Evolutionary conservation across 225 moss, liverwort and hornwort species (phyloP).

Genomic region (Rhytidiadelphus loreus): DNA sequence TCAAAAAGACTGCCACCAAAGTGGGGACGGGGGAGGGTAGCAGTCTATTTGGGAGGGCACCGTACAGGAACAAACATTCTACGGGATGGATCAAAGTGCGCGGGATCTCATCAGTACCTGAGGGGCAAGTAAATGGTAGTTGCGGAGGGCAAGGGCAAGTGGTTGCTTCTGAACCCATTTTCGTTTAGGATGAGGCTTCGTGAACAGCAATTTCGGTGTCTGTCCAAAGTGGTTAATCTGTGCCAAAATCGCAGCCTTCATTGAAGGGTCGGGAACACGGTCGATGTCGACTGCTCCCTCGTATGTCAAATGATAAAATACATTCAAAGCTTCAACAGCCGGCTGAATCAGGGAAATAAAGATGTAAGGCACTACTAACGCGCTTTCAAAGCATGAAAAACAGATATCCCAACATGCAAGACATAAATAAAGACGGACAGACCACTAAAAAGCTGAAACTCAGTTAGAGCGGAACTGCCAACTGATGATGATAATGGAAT

Average conservation of each 20-base stretch:
- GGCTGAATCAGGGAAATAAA: slow-evolving; percentile 35
- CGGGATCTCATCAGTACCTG: slow-evolving; percentile 15
- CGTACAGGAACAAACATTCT: background rate
- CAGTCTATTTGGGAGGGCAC: too few species aligned
- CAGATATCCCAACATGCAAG: background rate
- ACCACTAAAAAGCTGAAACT: background rate
- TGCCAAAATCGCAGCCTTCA: slow-evolving; percentile 88
- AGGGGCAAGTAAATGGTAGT: slow-evolving; percentile 66
- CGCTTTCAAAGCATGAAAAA: background rate
- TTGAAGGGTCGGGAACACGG: slow-evolving; percentile 70
- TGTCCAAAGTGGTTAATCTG: slow-evolving; percentile 96
- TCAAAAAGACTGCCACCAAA: too few species aligned
- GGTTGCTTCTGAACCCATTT: slow-evolving; percentile 63
- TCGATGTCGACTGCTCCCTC: slow-evolving; percentile 94
- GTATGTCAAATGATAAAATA: slow-evolving; percentile 86
- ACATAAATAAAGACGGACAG: background rate
- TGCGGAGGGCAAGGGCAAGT: slow-evolving; percentile 56
- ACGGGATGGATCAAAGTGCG: background rate
- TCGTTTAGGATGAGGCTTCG: slow-evolving; percentile 72
- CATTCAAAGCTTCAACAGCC: slow-evolving; percentile 82
- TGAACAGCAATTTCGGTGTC: slow-evolving; percentile 69
- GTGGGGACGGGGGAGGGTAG: too few species aligned
- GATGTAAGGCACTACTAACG: background rate
- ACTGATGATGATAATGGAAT: background rate
- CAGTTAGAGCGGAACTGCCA: background rate